A percentile compares a stretch with the other conserved stretches of the same genome.
Evolutionary conservation across 2,329 filamentous ascomycete species (phyloP).

Genomic region (Lecanicillium sp.): DNA sequence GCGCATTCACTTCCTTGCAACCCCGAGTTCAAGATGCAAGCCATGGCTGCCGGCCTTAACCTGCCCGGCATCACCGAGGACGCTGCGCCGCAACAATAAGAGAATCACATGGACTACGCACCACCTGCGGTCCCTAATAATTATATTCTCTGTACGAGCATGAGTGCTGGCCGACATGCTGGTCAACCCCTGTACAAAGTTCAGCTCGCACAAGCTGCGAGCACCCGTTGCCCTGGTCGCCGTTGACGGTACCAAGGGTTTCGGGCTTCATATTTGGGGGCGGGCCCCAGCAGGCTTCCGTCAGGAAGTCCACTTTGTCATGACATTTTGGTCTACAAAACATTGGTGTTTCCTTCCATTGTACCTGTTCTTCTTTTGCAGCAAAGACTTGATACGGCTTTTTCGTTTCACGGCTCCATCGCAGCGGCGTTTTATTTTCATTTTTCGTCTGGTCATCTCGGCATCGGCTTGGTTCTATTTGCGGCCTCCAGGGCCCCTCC

Average conservation of each 20-base stretch:
- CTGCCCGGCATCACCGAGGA: constrained; percentile 39
- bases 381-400: background rate
- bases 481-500: background rate
- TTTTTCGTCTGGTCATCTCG: background rate
- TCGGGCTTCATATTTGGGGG: constrained; percentile 2
- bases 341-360: constrained; percentile 4
- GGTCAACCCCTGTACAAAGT: constrained; percentile 3
- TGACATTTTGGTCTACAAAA: constrained; percentile 8
- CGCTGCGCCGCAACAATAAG: constrained; percentile 23
- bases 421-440: constrained; percentile 6
- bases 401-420: constrained; percentile 6
- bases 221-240: background rate
- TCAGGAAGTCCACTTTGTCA: background rate
- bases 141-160: background rate
- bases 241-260: constrained; percentile 3
- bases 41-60: constrained; percentile 35
- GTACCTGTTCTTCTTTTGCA: too few relatives aligned
- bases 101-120: background rate
- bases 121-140: background rate
- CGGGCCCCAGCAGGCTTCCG: constrained; percentile 4
- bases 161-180: constrained; percentile 7
- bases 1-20: constrained; percentile 85
- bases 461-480: background rate
- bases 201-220: constrained; percentile 1
- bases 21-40: constrained; percentile 57